phyloP scores from a whole-genome alignment of 2,329 filamentous ascomycete genomes.

The Talaromyces sp. region DNA sequence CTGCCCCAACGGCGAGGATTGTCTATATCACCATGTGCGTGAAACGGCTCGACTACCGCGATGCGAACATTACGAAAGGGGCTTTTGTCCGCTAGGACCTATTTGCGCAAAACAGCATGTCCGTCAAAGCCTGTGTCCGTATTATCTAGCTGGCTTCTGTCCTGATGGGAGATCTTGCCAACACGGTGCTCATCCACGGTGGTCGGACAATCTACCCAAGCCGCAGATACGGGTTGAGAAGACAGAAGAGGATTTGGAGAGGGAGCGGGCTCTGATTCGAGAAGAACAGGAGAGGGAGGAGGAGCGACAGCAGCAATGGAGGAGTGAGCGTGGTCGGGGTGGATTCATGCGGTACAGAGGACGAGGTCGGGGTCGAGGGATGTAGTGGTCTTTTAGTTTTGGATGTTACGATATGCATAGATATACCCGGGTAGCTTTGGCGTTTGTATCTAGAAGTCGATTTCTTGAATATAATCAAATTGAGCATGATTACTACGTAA shows the following conservation, averaged over 20 bases:
- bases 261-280: slow-evolving; percentile 53
- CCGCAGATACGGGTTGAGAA: slow-evolving; percentile 63
- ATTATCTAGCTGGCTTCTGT: slow-evolving; percentile 91
- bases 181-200: slow-evolving; percentile 77
- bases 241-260: slow-evolving; percentile 66
- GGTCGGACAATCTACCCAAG: slow-evolving; percentile 62
- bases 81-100: slow-evolving; percentile 89
- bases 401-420: background rate
- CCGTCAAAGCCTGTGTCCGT: slow-evolving; percentile 72
- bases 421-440: slow-evolving; percentile 8
- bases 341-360: slow-evolving; percentile 45
- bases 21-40: slow-evolving; percentile 86
- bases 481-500: background rate
- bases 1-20: slow-evolving; percentile 96
- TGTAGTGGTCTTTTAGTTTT: slow-evolving; percentile 3
- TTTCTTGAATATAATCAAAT: background rate
- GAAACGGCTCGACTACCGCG: slow-evolving; percentile 73
- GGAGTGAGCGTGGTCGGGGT: slow-evolving; percentile 51
- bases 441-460: background rate
- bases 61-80: slow-evolving; percentile 88
- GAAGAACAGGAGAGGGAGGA: slow-evolving; percentile 58
- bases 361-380: slow-evolving; percentile 40
- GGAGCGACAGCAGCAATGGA: slow-evolving; percentile 53
- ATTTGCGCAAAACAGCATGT: slow-evolving; percentile 86
- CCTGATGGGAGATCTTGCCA: slow-evolving; percentile 75